Percentiles rank a stretch among this genome's conserved stretches.
Conservation (phyloP, 139 green algal genomes). For the Nannochloris sp. region DNA sequence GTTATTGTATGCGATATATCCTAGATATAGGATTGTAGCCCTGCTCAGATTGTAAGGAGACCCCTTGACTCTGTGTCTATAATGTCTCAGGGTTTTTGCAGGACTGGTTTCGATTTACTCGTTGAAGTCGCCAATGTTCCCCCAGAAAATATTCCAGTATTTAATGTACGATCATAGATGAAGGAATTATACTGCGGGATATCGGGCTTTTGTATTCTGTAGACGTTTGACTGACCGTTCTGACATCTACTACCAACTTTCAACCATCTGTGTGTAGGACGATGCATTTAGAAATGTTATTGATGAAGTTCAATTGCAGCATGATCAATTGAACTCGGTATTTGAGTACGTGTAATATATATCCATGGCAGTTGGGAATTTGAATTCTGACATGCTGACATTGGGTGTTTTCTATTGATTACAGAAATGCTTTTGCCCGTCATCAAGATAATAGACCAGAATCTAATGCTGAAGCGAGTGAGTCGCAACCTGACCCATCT, state of each 20-base stretch:
- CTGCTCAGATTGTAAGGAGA: neutral
- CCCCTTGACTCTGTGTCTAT: neutral
- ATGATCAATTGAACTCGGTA: conserved; percentile 24
- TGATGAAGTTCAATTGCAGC: conserved; percentile 34
- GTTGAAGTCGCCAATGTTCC: conserved; percentile 22
- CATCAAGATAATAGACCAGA: neutral
- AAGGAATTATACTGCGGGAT: neutral
- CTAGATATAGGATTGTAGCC: neutral
- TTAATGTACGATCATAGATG: conserved; percentile 29
- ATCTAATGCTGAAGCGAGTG: neutral
- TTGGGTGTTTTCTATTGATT: neutral
- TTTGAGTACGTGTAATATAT: conserved; percentile 25
- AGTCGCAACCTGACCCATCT: conserved; percentile 2
- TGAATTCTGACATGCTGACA: neutral
- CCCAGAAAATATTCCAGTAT: conserved; percentile 31
- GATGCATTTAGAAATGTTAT: conserved; percentile 31
- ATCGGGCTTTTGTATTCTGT: neutral
- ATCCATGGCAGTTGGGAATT: neutral
- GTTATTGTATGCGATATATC: neutral
- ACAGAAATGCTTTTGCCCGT: neutral
- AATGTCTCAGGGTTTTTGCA: conserved; percentile 32
- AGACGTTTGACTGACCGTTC: neutral
- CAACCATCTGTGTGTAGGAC: conserved; percentile 20
- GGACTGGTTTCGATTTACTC: conserved; percentile 28
- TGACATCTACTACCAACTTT: too few species aligned